A percentile compares a stretch with the other conserved stretches of the same genome.
Conservation (phyloP, 192 early-diverging fungal species). For the Anaeromyces robustus region DNA sequence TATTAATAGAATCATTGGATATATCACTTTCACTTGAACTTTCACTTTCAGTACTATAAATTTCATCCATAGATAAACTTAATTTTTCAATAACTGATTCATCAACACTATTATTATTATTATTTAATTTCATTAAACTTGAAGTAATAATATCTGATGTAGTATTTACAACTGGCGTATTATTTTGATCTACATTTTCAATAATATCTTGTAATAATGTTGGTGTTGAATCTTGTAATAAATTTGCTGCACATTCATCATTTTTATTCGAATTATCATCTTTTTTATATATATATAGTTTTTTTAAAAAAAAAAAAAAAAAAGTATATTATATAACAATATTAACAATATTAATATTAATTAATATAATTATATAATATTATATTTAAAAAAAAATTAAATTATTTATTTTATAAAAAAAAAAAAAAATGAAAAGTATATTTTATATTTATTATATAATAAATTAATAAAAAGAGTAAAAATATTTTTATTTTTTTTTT, state of each 20-base stretch:
- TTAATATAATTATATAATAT: no score
- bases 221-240: background rate
- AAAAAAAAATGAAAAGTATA: no score
- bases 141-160: background rate
- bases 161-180: background rate
- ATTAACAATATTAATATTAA: no score
- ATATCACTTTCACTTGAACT: background rate
- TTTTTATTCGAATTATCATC: no score
- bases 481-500: background rate
- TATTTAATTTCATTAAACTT: background rate
- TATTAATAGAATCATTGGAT: background rate
- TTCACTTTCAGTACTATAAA: background rate
- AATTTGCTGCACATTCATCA: background rate
- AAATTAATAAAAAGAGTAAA: background rate
- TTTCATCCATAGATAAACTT: background rate
- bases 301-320: no score
- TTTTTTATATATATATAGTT: no score
- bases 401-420: no score
- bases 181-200: background rate
- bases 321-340: no score
- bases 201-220: background rate
- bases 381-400: no score
- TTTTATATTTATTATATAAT: no score
- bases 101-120: background rate
- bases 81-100: background rate